Base-by-base conservation (phyloP, 768 basidiomycete genomes). In the Tylopilus plumbeoviolaceoides region DNA sequence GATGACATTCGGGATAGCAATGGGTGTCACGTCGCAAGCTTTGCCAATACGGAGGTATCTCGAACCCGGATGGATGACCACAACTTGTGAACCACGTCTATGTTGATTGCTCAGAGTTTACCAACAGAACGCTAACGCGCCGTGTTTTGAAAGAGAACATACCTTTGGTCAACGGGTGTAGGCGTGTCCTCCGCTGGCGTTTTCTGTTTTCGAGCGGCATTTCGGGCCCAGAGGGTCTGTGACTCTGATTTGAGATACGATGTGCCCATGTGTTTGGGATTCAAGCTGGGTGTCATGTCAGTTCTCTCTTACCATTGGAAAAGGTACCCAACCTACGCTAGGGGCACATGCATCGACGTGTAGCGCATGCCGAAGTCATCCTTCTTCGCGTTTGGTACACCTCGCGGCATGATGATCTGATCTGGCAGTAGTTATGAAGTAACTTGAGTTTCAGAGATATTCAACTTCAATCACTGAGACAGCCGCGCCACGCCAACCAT, bases 321-420 rank as follows among this genome's bases (percentile, higher is more conserved):
- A 30, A 48, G 51, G 47, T 15, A 55, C 43, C 25, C 28, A 69
- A 68, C 78, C 56, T 63, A 89, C 85, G 83, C 78, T 54, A 89
- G 70, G 27, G 91, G 91, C 10, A 92, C 89, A 70, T 83, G 76
- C 70, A 93, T 93, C 14, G 80, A 75, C 5, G 91, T 91, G 70
- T 86, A 91, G 43, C 83, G 80, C 75, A 93, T 75, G 15, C 89
- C 88, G 51, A 82, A 84, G 60, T 92, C 90, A 73, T 91, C 89
- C 59, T 82, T 79, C 70, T 84, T 87, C 27, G 80, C 82, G 62
- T 89, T 89, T 28, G 90, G 89, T 44, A 91, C 80, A 53, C 89
- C 89, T 69, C 89, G 80, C 54, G 89, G 89, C 89, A 91, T 91
- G 30, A 20, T 54, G 40, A 40, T 54, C n/a, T 47, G 46, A 36